phyloP scores from a whole-genome alignment of 768 basidiomycete species.

The Lyophyllum shimeji region DNA sequence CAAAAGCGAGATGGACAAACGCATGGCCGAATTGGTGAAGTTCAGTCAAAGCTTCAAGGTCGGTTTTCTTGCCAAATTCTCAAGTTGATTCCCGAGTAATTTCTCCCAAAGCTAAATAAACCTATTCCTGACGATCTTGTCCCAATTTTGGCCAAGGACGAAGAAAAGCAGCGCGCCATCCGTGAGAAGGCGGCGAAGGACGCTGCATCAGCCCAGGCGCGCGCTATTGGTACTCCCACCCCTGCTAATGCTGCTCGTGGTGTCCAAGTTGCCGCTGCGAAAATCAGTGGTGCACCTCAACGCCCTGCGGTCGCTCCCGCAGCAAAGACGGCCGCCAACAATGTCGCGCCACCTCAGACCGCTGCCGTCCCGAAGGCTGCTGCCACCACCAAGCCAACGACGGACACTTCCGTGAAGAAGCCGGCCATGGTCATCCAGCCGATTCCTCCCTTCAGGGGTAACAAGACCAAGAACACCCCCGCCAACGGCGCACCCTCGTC shows the following conservation, averaged over 20 bases:
- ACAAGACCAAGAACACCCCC: constrained; percentile 36
- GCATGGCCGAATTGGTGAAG: constrained; percentile 88
- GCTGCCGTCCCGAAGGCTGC: constrained; percentile 26
- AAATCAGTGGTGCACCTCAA: constrained; percentile 26
- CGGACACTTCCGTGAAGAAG: constrained; percentile 42
- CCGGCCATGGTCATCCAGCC: constrained; percentile 77
- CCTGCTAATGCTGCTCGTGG: constrained; percentile 51
- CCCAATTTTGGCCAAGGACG: constrained; percentile 90
- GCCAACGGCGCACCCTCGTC: constrained; percentile 28
- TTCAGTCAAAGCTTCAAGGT: constrained; percentile 97
- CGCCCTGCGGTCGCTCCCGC: constrained; percentile 19
- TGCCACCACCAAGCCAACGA: constrained; percentile 26
- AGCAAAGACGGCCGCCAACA: constrained; percentile 25
- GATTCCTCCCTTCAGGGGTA: constrained; percentile 89
- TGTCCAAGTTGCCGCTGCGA: constrained; percentile 34
- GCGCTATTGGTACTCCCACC: constrained; percentile 64
- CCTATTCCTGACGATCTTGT: constrained; percentile 95
- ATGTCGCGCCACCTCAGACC: constrained; percentile 20
- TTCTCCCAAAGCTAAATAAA: constrained; percentile 72
- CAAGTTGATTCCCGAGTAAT: background rate
- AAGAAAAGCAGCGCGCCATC: constrained; percentile 84
- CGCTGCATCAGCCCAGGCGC: constrained; percentile 63
- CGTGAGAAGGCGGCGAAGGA: constrained; percentile 74
- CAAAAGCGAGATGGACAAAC: constrained; percentile 93
- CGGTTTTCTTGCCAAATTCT: constrained; percentile 11